Evolutionary conservation across 1,284 basidiomycete species (phyloP), one percentile per base, ranked within the genome.

Genomic region (Cyathus olla): DNA sequence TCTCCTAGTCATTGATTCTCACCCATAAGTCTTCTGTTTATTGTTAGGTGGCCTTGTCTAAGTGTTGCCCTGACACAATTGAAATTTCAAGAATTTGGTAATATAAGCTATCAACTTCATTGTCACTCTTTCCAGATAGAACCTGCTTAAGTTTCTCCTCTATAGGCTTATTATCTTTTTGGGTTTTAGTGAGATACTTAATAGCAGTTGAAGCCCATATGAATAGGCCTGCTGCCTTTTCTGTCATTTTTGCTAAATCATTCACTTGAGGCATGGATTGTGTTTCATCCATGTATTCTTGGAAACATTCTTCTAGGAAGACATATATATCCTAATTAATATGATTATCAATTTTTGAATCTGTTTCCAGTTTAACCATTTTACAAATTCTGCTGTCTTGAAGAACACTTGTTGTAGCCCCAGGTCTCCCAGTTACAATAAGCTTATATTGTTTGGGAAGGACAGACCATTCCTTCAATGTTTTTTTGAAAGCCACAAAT

Each of bases 141-240:
- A 52, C 35, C 10, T 28, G 9, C 21, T 35, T 6, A 26, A 52
- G 21, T 37, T 52, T 52, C 9, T 4, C 15, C 15, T 28, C 13
- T 22, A 10, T 52, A 22, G 27, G 27, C 35, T 6, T 5, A 13
- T 10, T n/a, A 4, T 22, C 10, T 9, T 28, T 19, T 17, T 37
- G 15, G 19, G 9, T 17, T 4, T 17, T 17, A 22, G 15, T 27
- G 15, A 53, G 21, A 9, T 35, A 53, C n/a, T 17, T 39, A 2
- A 53, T 37, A 19, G 51, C 51, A 4, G 31, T 53, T 17, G 26
- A 24, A 26, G 51, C 51, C 51, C 51, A 53, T n/a, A 53, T 53
- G 22, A 53, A 53, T 35, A 53, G 29, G 11, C 51, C 51, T 17
- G 51, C 27, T 35, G 51, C 35, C 17, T 22, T 31, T 29, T 24